These are phyloP conservation scores for Candida railenensis DNA, from an alignment of 805 yeast genomes.

Conservation along the genomic window DNA sequence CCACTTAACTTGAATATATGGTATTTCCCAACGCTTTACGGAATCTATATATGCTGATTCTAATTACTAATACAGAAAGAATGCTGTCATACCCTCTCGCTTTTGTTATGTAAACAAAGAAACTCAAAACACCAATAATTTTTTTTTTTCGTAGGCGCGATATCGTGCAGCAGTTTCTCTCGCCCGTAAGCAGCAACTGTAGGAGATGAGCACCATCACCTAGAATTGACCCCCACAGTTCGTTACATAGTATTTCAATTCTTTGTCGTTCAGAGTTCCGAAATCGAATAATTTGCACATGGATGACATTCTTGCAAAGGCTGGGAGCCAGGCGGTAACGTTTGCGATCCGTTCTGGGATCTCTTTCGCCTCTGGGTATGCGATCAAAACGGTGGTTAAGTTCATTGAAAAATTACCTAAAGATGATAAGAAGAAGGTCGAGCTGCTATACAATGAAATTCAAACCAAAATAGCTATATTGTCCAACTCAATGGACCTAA, in stretches of 20 bases:
- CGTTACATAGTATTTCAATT: no score
- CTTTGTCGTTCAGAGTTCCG: no score
- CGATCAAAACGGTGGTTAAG: conserved; percentile 59
- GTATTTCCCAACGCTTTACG: no score
- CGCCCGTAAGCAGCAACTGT: neutral
- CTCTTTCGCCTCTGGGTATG: conserved; percentile 71
- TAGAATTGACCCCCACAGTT: no score
- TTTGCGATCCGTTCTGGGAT: conserved; percentile 78
- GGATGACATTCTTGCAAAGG: conserved; percentile 49
- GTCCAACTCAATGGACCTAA: conserved; percentile 65
- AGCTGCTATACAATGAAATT: conserved; percentile 42
- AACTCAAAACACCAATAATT: no score
- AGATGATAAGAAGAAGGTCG: conserved; percentile 47
- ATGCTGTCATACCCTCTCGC: no score
- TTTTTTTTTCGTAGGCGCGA: no score
- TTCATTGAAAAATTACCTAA: conserved; percentile 56
- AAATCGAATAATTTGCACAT: no score
- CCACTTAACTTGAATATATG: no score
- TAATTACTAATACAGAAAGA: no score
- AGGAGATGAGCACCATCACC: no score
- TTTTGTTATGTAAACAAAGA: neutral
- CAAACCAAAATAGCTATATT: conserved; percentile 60
- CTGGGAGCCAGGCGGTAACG: conserved; percentile 76
- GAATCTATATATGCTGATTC: neutral
- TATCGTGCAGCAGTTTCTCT: no score